Percentiles rank a stretch among this genome's conserved stretches.
Evolutionary conservation across 2,329 filamentous ascomycete genomes (phyloP).

Genomic region (Venturia oleaginea): DNA sequence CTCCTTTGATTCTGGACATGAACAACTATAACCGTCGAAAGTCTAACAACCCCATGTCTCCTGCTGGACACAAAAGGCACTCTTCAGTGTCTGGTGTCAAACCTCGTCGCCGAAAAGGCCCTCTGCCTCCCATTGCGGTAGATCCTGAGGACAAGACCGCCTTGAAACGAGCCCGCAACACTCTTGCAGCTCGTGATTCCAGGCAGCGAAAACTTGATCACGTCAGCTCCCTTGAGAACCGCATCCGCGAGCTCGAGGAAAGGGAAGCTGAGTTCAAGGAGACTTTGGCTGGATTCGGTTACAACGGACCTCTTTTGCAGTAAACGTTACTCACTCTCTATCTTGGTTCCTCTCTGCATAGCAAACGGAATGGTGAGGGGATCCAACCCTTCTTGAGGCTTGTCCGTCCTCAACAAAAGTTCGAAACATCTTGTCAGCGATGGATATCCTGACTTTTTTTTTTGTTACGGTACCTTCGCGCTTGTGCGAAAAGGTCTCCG

Average conservation of each 20-base stretch:
- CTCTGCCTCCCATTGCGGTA: conserved; percentile 67
- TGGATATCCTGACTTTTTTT: conserved; percentile 5
- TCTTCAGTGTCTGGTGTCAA: conserved; percentile 61
- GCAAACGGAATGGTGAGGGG: conserved; percentile 27
- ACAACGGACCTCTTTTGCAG: conserved; percentile 19
- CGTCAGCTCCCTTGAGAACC: conserved; percentile 63
- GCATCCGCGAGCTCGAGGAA: conserved; percentile 59
- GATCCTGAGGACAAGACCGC: conserved; percentile 68
- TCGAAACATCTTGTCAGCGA: not conserved
- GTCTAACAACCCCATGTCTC: conserved; percentile 35
- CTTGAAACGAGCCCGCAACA: conserved; percentile 89
- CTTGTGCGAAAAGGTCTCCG: conserved; percentile 8
- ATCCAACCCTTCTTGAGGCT: conserved; percentile 24
- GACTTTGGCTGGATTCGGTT: conserved; percentile 22
- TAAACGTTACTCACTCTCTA: conserved; percentile 13
- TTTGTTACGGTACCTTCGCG: conserved; percentile 7
- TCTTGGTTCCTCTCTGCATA: conserved; percentile 18
- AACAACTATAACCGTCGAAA: conserved; percentile 28
- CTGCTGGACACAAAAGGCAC: conserved; percentile 43
- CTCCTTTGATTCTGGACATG: conserved; percentile 26
- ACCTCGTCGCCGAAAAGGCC: conserved; percentile 69
- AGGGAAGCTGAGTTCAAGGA: conserved; percentile 32
- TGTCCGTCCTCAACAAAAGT: conserved; percentile 12
- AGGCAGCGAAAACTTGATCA: conserved; percentile 75
- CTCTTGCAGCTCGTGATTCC: conserved; percentile 86